These are phyloP conservation scores for Kwoniella pini DNA, from an alignment of 768 basidiomycete species.

Conservation along the genomic window DNA sequence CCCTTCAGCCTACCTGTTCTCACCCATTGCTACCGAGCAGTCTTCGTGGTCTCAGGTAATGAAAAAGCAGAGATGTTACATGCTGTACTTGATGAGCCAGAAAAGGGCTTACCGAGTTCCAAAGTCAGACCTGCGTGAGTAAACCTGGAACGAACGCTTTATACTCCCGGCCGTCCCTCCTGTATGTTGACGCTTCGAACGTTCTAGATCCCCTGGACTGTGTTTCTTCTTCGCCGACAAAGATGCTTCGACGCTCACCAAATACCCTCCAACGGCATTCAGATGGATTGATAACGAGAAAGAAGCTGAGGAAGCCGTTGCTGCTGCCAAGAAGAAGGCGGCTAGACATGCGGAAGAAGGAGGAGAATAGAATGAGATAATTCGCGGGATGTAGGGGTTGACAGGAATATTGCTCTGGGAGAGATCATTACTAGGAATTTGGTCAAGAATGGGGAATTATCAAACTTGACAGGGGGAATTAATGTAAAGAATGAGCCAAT, in stretches of 20 bases:
- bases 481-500: too few species aligned
- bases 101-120: constrained; percentile 75
- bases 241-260: constrained; percentile 62
- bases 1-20: constrained; percentile 50
- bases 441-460: too few species aligned
- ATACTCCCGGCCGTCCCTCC: neutral
- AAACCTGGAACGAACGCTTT: too few species aligned
- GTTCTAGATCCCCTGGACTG: constrained; percentile 64
- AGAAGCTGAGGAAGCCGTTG: constrained; percentile 48
- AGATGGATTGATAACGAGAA: constrained; percentile 52
- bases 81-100: constrained; percentile 74
- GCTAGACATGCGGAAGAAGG: constrained; percentile 33
- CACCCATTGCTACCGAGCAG: constrained; percentile 65
- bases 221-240: constrained; percentile 96
- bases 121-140: constrained; percentile 68
- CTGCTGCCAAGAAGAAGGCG: constrained; percentile 34
- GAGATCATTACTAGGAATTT: too few species aligned
- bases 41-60: constrained; percentile 82
- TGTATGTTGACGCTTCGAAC: neutral
- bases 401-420: too few species aligned
- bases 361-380: neutral
- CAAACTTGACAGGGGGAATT: too few species aligned
- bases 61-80: constrained; percentile 76
- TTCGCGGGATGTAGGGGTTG: neutral
- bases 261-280: constrained; percentile 46